Evolutionary conservation across 306 rosid species (phyloP).

Genomic region (Cucumis cinereus): DNA sequence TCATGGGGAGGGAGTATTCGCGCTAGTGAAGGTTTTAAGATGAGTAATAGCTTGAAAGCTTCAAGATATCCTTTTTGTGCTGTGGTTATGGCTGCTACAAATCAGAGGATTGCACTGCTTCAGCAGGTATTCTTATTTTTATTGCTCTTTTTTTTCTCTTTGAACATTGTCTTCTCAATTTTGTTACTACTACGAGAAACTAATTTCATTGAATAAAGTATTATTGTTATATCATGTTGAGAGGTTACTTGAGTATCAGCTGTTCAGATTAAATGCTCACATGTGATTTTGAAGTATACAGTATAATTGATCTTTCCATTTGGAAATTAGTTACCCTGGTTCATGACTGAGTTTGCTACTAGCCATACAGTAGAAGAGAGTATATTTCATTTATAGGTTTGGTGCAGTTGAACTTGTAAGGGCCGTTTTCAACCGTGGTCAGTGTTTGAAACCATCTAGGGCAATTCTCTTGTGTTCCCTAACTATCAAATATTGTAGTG

Average conservation of each 20-base stretch:
- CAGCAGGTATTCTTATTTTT: constrained; percentile 50
- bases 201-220: background rate
- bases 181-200: background rate
- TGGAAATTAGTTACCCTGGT: background rate
- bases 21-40: constrained; percentile 91
- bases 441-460: background rate
- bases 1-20: constrained; percentile 94
- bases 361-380: background rate
- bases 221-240: background rate
- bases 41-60: constrained; percentile 94
- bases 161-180: background rate
- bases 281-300: background rate
- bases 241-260: background rate
- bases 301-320: background rate
- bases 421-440: background rate
- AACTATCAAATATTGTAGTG: background rate
- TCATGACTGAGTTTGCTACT: background rate
- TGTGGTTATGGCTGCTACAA: constrained; percentile 80
- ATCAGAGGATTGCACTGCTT: constrained; percentile 86
- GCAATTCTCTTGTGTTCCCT: background rate
- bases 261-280: background rate
- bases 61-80: constrained; percentile 91
- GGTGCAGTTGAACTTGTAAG: background rate
- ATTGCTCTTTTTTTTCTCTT: background rate
- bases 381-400: background rate